A percentile compares a stretch with the other conserved stretches of the same genome.
These are phyloP conservation scores for Mycena vitilis DNA, from an alignment of 768 basidiomycete genomes.

Conservation along the genomic window DNA sequence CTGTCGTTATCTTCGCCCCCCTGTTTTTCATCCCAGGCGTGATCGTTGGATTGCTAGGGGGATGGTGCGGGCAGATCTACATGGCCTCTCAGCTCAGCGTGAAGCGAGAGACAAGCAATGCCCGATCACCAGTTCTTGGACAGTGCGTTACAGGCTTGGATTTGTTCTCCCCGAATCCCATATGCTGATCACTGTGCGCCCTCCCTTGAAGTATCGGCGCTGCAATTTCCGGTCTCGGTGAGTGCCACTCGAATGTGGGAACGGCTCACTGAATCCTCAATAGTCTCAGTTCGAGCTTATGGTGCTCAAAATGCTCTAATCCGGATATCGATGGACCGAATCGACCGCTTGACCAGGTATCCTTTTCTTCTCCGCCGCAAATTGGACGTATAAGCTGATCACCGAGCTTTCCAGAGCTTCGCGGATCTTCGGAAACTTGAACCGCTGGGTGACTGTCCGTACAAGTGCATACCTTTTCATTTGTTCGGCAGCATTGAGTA, in stretches of 20 bases:
- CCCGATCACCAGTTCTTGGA: slow-evolving; percentile 46
- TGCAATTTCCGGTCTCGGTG: slow-evolving; percentile 68
- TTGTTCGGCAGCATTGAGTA: background rate
- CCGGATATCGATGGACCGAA: slow-evolving; percentile 46
- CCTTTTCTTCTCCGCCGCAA: slow-evolving; percentile 36
- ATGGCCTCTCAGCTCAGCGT: slow-evolving; percentile 59
- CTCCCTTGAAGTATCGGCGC: slow-evolving; percentile 55
- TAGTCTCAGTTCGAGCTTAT: slow-evolving; percentile 58
- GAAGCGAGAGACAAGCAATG: slow-evolving; percentile 61
- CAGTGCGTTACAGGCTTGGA: slow-evolving; percentile 49
- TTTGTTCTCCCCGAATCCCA: background rate
- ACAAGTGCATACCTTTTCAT: background rate
- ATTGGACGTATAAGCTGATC: slow-evolving; percentile 20
- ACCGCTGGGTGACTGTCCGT: slow-evolving; percentile 47
- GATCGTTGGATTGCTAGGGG: slow-evolving; percentile 55
- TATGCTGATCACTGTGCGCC: background rate
- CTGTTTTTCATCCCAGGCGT: slow-evolving; percentile 59
- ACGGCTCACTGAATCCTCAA: slow-evolving; percentile 8
- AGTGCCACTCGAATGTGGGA: slow-evolving; percentile 21
- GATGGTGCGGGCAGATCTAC: slow-evolving; percentile 56
- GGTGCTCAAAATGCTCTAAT: slow-evolving; percentile 55
- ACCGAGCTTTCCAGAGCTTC: slow-evolving; percentile 41
- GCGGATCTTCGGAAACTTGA: slow-evolving; percentile 51
- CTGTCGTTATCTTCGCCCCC: slow-evolving; percentile 58
- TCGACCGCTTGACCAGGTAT: slow-evolving; percentile 51